Conservation (phyloP, 495 filamentous ascomycete genomes). For the Penicillium coprophilum region DNA sequence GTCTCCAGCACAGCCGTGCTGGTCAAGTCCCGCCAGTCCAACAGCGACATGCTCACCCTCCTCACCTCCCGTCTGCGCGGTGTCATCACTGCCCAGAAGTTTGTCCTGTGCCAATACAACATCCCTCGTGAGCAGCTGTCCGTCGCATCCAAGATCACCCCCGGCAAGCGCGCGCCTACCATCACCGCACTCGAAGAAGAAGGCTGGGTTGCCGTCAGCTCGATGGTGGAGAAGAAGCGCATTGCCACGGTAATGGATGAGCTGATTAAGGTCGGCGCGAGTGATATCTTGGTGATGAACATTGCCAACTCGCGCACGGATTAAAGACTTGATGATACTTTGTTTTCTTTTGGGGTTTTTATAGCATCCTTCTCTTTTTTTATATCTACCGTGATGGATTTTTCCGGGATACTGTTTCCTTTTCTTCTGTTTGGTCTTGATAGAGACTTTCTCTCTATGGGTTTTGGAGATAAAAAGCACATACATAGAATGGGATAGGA, state of each 20-base stretch:
- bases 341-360: slow-evolving; percentile 13
- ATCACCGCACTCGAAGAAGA: slow-evolving; percentile 83
- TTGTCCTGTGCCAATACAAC: slow-evolving; percentile 96
- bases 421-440: slow-evolving; percentile 8
- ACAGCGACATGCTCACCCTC: slow-evolving; percentile 74
- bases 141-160: slow-evolving; percentile 74
- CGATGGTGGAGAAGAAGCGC: slow-evolving; percentile 90
- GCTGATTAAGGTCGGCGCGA: slow-evolving; percentile 73
- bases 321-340: slow-evolving; percentile 24
- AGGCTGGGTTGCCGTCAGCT: slow-evolving; percentile 88
- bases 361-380: slow-evolving; percentile 14
- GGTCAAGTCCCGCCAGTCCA: slow-evolving; percentile 87
- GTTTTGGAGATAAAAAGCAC: slow-evolving; percentile 13
- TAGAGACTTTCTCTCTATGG: slow-evolving; percentile 8
- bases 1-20: slow-evolving; percentile 81
- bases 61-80: slow-evolving; percentile 82
- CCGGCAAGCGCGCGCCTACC: slow-evolving; percentile 91
- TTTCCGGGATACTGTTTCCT: slow-evolving; percentile 9
- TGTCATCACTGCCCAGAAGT: slow-evolving; percentile 94
- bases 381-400: slow-evolving; percentile 17
- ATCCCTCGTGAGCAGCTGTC: slow-evolving; percentile 66
- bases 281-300: slow-evolving; percentile 82
- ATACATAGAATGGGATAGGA: slow-evolving; percentile 27
- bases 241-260: slow-evolving; percentile 92
- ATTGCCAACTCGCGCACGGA: slow-evolving; percentile 80